Evolutionary conservation across 805 yeast genomes (phyloP), one percentile per base, ranked within the genome.

Genomic region (Candida oleophila): DNA sequence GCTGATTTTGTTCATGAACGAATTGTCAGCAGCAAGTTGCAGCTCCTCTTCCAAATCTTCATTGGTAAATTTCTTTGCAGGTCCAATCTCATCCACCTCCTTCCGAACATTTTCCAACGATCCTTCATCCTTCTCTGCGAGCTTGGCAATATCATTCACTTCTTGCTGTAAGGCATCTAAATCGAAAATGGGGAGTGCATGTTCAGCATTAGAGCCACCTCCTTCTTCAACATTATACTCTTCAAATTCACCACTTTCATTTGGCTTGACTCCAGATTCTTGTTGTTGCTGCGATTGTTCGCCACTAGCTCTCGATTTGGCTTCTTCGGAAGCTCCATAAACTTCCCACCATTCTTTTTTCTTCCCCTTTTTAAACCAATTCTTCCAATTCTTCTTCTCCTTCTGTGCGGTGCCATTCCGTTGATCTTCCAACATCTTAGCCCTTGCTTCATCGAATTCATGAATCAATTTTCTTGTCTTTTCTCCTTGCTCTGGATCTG

Each of bases 391-490:
- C 44, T 69, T 73, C 50, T 69, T 66, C 12, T 36, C 39, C 44
- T 66, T 65, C 30, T 49, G 43, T 19, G 48, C 45, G n/a, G 54
- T 49, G 22, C 51, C 55, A 38, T 64, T 61, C 12, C 66, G 66
- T 44, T 69, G 61, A 35, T 76, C 81, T 45, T 64, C 54, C 43
- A 75, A 76, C 74, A 82, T 71, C 52, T 79, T 79, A 45, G 80
- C 82, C 46, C 88, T 78, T 0, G 96, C 96, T 52, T 86, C 89
- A 54, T 89, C 97, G 56, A 92, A 87, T 61, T 94, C 99, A 47
- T 75, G 73, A 11, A 94, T 77, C 56, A 94, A 72, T 59, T 88
- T 82, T 49, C 97, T 74, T 59, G 90, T 95, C 53, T 92, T 81
- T 53, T 90, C 90, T 20, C 81, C 78, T 56, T 85, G 82, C 54